These are phyloP conservation scores for Colletotrichum cordylinicola DNA, from an alignment of 2,329 filamentous ascomycete species.

Conservation along the genomic window DNA sequence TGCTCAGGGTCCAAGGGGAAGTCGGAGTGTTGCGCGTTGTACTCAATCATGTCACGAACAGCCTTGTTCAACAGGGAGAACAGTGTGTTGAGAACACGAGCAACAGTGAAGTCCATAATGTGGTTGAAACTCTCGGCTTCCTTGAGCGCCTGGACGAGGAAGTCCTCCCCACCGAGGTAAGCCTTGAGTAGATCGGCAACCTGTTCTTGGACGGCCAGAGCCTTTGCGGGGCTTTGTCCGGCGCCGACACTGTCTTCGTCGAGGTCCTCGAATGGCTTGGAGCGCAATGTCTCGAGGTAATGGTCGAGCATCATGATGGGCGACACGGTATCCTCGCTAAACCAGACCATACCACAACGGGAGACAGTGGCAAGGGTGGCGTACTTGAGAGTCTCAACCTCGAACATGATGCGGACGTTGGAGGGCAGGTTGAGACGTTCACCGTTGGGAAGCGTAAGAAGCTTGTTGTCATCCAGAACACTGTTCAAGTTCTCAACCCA, in stretches of 20 bases:
- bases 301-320: slow-evolving; percentile 91
- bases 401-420: slow-evolving; percentile 99
- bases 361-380: slow-evolving; percentile 98
- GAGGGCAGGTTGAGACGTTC: slow-evolving; percentile 93
- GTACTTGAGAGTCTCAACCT: slow-evolving; percentile 97
- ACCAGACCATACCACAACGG: slow-evolving; percentile 99
- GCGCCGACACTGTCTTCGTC: slow-evolving; percentile 88
- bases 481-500: slow-evolving; percentile 99
- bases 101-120: slow-evolving; percentile 97
- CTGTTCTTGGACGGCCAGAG: slow-evolving; percentile 77
- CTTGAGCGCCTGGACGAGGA: slow-evolving; percentile 78
- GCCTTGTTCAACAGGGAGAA: slow-evolving; percentile 97
- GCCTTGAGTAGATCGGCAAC: slow-evolving; percentile 81
- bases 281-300: slow-evolving; percentile 84
- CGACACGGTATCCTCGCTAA: slow-evolving; percentile 96
- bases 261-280: slow-evolving; percentile 88
- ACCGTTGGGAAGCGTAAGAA: slow-evolving; percentile 95
- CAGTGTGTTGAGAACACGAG: slow-evolving; percentile 87
- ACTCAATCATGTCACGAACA: slow-evolving; percentile 91
- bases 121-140: slow-evolving; percentile 83
- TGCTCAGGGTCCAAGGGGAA: slow-evolving; percentile 92
- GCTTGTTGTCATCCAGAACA: slow-evolving; percentile 98
- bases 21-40: slow-evolving; percentile 92
- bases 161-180: slow-evolving; percentile 78
- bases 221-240: slow-evolving; percentile 78